Percentiles rank a stretch among this genome's conserved stretches.
Evolutionary conservation across 2,329 filamentous ascomycete genomes (phyloP).

Genomic region (Pseudomassariella vexata): DNA sequence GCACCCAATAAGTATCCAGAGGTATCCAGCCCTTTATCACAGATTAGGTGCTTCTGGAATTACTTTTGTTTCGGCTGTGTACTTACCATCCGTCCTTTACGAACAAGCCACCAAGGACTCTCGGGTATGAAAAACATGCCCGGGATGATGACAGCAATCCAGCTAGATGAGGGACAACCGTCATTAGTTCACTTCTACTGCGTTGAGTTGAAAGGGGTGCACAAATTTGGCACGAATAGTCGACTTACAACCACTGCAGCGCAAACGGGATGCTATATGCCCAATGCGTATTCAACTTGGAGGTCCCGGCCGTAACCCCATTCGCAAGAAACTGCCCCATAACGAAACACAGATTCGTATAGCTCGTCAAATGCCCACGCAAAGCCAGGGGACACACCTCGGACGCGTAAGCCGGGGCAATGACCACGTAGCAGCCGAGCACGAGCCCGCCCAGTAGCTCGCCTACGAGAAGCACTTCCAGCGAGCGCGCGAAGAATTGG

Average conservation of each 20-base stretch:
- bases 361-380: slow-evolving; percentile 51
- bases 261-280: slow-evolving; percentile 44
- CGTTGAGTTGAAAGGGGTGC: too few species aligned
- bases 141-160: slow-evolving; percentile 37
- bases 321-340: slow-evolving; percentile 54
- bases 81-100: slow-evolving; percentile 31
- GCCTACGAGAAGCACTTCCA: slow-evolving; percentile 51
- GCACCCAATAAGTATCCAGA: too few species aligned
- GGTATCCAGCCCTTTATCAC: too few species aligned
- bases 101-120: slow-evolving; percentile 44
- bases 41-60: too few species aligned
- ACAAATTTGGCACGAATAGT: too few species aligned
- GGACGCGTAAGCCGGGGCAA: slow-evolving; percentile 53
- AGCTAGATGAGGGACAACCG: too few species aligned
- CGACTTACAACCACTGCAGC: slow-evolving; percentile 47
- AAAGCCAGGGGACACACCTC: slow-evolving; percentile 56
- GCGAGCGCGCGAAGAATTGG: slow-evolving; percentile 55
- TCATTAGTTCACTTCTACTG: too few species aligned
- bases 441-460: slow-evolving; percentile 57
- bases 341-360: slow-evolving; percentile 58
- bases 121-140: slow-evolving; percentile 42
- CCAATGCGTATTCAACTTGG: slow-evolving; percentile 35
- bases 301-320: slow-evolving; percentile 37
- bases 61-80: too few species aligned
- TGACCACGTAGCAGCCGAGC: slow-evolving; percentile 55